Evolutionary conservation across 2,329 filamentous ascomycete species (phyloP).

Genomic region (Plenodomus biglobosus): DNA sequence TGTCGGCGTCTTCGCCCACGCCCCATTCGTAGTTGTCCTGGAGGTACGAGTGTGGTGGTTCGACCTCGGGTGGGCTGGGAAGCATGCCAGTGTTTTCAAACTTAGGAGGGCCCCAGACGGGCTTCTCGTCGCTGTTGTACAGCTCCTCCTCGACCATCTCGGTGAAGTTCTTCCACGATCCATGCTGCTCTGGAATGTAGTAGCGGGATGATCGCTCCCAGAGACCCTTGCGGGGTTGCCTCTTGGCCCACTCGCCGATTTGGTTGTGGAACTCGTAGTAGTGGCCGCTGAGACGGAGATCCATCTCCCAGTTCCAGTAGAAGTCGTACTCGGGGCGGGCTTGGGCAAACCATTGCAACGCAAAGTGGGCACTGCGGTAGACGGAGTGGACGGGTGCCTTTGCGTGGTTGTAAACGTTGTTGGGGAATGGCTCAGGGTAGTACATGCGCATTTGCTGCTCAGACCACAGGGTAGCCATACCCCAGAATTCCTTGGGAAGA

Average conservation of each 20-base stretch:
- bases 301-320: conserved; percentile 89
- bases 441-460: conserved; percentile 89
- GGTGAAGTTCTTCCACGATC: conserved; percentile 68
- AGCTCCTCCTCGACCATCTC: conserved; percentile 62
- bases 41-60: conserved; percentile 61
- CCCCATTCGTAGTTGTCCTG: conserved; percentile 73
- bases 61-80: conserved; percentile 62
- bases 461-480: conserved; percentile 89
- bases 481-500: conserved; percentile 81
- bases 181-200: conserved; percentile 70
- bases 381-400: conserved; percentile 77
- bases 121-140: conserved; percentile 50
- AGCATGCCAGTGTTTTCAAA: conserved; percentile 56
- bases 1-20: conserved; percentile 72
- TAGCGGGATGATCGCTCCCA: conserved; percentile 75
- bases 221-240: conserved; percentile 69
- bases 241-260: conserved; percentile 63
- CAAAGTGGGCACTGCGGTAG: conserved; percentile 66
- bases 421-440: conserved; percentile 84
- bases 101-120: conserved; percentile 65
- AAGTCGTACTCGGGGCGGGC: conserved; percentile 55
- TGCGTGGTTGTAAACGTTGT: conserved; percentile 66
- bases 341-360: conserved; percentile 56
- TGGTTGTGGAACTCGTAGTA: conserved; percentile 78
- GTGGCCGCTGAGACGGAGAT: conserved; percentile 76